Base-by-base conservation (phyloP, 2,329 filamentous ascomycete species). In the Exophiala xenobiotica region DNA sequence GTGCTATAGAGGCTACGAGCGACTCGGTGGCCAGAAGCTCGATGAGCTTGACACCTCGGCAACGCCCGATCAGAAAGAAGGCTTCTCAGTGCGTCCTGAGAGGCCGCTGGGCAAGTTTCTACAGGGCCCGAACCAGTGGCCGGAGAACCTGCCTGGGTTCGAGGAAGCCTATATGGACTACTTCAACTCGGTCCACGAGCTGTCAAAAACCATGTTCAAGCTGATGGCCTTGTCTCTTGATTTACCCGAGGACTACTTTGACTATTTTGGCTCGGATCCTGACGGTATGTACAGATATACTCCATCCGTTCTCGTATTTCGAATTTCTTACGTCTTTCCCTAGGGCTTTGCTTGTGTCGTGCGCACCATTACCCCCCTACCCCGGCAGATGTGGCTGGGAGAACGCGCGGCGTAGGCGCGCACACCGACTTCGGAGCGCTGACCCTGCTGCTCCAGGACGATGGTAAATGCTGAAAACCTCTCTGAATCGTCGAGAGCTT, bases 371-470 rank as follows among this genome's bases (percentile, higher is more conserved):
- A 45, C 27, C 42, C 73, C 77, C 52, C 80, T 80, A 0, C 78
- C 65, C 1, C 46, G 11, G 20, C 3, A 14, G 46, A n/a, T 31
- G 37, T 22, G 16, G 11, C 24, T 26, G 2, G 64, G 72, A 8
- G 60, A 66, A 46, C 64, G 63, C 20, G 63, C 6, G 31, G 31
- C 31, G 18, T 63, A 22, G 43, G 51, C 6, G 50, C 64, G 0
- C 67, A 69, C 48, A 68, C 67, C 3, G 74, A 77, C 60, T 73
- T 68, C 46, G 73, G 73, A 2, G 72, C 75, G 46, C 63, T 77
- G 8, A 77, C 74, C 1, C 64, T 78, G 1, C 64, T 77, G 9
- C 70, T 75, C 54, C 31, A 35, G 63, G 74, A 75, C 58, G 56
- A 64, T 4, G 74, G n/a, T n/a, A n/a, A n/a, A n/a, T n/a, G n/a